Evolutionary conservation across 2,329 filamentous ascomycete species (phyloP).

Genomic region (Pseudofabraea citricarpa): DNA sequence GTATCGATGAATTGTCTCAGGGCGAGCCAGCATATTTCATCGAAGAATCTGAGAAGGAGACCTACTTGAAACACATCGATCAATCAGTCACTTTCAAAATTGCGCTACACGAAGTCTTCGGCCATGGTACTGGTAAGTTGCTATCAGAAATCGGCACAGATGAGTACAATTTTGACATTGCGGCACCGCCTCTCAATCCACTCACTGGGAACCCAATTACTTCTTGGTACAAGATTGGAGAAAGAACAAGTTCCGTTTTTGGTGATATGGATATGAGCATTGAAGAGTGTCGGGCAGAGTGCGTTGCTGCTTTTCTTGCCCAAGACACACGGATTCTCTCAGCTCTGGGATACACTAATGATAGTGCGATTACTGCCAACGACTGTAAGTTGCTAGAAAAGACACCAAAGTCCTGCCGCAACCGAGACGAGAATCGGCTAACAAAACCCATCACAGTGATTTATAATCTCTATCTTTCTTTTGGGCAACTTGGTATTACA

Average conservation of each 20-base stretch:
- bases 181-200: conserved; percentile 51
- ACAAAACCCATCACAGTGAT: background rate
- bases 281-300: background rate
- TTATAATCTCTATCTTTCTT: background rate
- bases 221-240: conserved; percentile 56
- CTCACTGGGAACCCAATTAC: conserved; percentile 46
- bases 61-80: too few relatives aligned
- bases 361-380: background rate
- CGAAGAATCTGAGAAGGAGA: too few relatives aligned
- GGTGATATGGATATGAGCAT: conserved; percentile 38
- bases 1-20: too few relatives aligned
- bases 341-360: background rate
- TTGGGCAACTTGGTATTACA: background rate
- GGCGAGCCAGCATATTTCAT: too few relatives aligned
- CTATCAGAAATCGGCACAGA: conserved; percentile 48
- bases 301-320: background rate
- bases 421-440: too few relatives aligned
- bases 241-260: conserved; percentile 62
- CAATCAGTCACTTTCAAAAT: too few relatives aligned
- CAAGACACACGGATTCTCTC: background rate
- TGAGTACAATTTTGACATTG: conserved; percentile 55
- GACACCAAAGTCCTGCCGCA: background rate
- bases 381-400: background rate
- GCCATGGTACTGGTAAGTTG: conserved; percentile 59
- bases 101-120: conserved; percentile 61